Evolutionary conservation across 345 rosid species (phyloP).

Genomic region (Laguncularia racemosa): DNA sequence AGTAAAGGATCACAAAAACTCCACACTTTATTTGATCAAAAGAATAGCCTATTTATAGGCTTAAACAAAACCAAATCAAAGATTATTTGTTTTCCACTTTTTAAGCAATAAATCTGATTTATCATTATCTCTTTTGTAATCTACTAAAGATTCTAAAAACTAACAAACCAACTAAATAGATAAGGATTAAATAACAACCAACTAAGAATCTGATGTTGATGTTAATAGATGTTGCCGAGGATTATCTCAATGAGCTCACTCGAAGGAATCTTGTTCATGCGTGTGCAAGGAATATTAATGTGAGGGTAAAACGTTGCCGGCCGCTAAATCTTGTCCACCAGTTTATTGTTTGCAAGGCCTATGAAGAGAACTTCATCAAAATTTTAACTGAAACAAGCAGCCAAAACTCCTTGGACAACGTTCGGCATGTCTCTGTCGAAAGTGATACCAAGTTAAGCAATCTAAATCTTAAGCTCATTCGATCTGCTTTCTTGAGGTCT

Average conservation of each 20-base stretch:
- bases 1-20: too few species aligned
- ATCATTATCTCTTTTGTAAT: too few species aligned
- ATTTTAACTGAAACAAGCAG: neutral
- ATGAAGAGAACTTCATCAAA: neutral
- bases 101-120: too few species aligned
- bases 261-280: slow-evolving; percentile 6
- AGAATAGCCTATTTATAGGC: too few species aligned
- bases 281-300: neutral
- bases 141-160: too few species aligned
- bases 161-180: too few species aligned
- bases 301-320: neutral
- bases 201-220: too few species aligned
- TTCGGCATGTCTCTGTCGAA: neutral
- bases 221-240: slow-evolving; percentile 9
- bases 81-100: too few species aligned
- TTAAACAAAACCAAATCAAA: too few species aligned
- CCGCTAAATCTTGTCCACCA: slow-evolving; percentile 4
- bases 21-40: too few species aligned
- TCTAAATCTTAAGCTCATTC: neutral
- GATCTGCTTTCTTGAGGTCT: neutral
- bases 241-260: slow-evolving; percentile 7
- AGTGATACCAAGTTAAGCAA: neutral
- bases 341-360: neutral
- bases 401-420: neutral
- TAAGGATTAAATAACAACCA: too few species aligned